These are phyloP conservation scores for Leptosphaerulina australis DNA, from an alignment of 2,329 filamentous ascomycete genomes.

Conservation along the genomic window DNA sequence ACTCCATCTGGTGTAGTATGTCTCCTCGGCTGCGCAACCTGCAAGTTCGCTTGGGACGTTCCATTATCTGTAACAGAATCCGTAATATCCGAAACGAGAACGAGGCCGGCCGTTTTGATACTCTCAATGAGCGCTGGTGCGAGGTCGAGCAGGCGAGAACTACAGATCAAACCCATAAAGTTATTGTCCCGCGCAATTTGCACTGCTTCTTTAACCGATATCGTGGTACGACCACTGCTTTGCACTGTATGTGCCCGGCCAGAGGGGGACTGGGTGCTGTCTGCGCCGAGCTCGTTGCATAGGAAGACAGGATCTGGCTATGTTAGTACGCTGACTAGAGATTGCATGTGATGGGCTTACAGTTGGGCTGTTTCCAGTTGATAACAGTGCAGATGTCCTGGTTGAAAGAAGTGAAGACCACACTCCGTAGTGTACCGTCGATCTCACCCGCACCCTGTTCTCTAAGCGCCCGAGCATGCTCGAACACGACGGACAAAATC, in stretches of 20 bases:
- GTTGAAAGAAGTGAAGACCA: constrained; percentile 95
- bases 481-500: constrained; percentile 84
- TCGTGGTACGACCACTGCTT: constrained; percentile 73
- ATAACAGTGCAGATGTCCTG: constrained; percentile 87
- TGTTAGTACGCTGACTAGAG: constrained; percentile 20
- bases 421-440: constrained; percentile 76
- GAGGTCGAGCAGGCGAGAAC: constrained; percentile 78
- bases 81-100: constrained; percentile 87
- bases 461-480: constrained; percentile 77
- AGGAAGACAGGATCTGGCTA: constrained; percentile 80
- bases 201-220: constrained; percentile 93
- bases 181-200: constrained; percentile 94
- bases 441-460: constrained; percentile 59
- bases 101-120: constrained; percentile 91
- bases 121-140: constrained; percentile 90
- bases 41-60: constrained; percentile 46
- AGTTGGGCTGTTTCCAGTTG: constrained; percentile 99
- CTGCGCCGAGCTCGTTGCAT: constrained; percentile 85
- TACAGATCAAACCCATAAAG: constrained; percentile 96
- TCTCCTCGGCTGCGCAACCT: constrained; percentile 48
- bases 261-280: constrained; percentile 51
- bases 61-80: constrained; percentile 53
- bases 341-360: constrained; percentile 50
- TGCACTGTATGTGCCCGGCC: constrained; percentile 52
- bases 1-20: constrained; percentile 74